A percentile compares a stretch with the other conserved stretches of the same genome.
phyloP scores from a whole-genome alignment of 2,329 filamentous ascomycete genomes.

The Diplodia scrobiculata region DNA sequence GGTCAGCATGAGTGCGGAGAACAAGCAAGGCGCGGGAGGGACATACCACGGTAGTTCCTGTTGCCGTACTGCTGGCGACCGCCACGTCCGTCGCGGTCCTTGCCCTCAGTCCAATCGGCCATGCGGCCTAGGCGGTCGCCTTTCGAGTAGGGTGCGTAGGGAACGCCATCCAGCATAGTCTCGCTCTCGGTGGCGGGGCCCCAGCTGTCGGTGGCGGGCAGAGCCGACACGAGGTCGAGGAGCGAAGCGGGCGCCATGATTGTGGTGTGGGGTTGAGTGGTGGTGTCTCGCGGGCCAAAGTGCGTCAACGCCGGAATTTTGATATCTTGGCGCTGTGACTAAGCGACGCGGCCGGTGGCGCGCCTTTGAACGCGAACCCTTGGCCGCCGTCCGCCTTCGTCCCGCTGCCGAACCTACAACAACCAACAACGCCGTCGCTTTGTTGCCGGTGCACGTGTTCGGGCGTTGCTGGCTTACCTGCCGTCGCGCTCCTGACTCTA shows the following conservation, averaged over 20 bases:
- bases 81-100: slow-evolving; percentile 69
- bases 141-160: slow-evolving; percentile 97
- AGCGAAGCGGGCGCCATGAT: slow-evolving; percentile 53
- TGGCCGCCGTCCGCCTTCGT: background rate
- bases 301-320: slow-evolving; percentile 29
- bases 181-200: slow-evolving; percentile 80
- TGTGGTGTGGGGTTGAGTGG: slow-evolving; percentile 23
- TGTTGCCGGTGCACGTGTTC: background rate
- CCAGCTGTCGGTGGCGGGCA: slow-evolving; percentile 62
- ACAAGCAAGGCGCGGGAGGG: background rate
- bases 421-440: background rate
- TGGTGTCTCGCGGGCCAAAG: slow-evolving; percentile 20
- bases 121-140: slow-evolving; percentile 98
- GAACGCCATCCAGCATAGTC: slow-evolving; percentile 89
- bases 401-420: background rate
- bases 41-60: slow-evolving; percentile 82
- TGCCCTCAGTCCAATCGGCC: slow-evolving; percentile 98
- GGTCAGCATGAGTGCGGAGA: background rate
- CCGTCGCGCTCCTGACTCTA: background rate
- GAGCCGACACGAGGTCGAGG: slow-evolving; percentile 51
- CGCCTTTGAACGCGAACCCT: background rate
- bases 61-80: slow-evolving; percentile 82
- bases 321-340: slow-evolving; percentile 29
- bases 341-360: slow-evolving; percentile 21
- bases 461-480: background rate